Conservation (phyloP, 345 rosid species). For the Lepidium africanum region DNA sequence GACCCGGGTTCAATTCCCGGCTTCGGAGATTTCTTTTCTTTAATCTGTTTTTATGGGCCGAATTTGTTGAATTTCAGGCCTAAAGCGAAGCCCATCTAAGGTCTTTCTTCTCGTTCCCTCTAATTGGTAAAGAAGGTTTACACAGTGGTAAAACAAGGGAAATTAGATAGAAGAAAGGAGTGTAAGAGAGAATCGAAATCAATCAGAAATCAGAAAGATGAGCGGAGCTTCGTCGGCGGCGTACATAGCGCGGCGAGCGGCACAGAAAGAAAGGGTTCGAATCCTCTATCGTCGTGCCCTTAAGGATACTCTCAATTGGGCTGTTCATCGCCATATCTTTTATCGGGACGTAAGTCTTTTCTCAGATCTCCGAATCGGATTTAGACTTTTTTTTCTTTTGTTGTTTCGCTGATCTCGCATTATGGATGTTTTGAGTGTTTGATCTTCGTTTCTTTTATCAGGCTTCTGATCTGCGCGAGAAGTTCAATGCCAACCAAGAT, state of each 20-base stretch:
- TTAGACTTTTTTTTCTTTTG: not conserved
- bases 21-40: not conserved
- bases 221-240: constrained; percentile 59
- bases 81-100: not conserved
- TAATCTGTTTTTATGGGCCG: not conserved
- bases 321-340: constrained; percentile 94
- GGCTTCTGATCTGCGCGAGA: constrained; percentile 80
- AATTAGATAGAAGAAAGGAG: not conserved
- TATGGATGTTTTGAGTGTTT: not conserved
- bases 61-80: not conserved
- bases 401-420: not conserved
- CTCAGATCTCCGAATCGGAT: constrained; percentile 9
- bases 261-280: constrained; percentile 83
- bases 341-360: constrained; percentile 51
- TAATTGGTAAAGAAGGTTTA: not conserved
- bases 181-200: constrained; percentile 10
- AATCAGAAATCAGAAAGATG: constrained; percentile 35
- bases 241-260: constrained; percentile 76
- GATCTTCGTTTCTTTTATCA: constrained; percentile 14
- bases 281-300: constrained; percentile 95
- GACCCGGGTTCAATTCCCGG: constrained; percentile 25
- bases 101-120: not conserved
- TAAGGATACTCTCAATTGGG: constrained; percentile 92
- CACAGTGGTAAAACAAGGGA: not conserved
- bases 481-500: constrained; percentile 69